Conservation (phyloP, 192 early-diverging fungal genomes). For the Paraglomus brasilianum region DNA sequence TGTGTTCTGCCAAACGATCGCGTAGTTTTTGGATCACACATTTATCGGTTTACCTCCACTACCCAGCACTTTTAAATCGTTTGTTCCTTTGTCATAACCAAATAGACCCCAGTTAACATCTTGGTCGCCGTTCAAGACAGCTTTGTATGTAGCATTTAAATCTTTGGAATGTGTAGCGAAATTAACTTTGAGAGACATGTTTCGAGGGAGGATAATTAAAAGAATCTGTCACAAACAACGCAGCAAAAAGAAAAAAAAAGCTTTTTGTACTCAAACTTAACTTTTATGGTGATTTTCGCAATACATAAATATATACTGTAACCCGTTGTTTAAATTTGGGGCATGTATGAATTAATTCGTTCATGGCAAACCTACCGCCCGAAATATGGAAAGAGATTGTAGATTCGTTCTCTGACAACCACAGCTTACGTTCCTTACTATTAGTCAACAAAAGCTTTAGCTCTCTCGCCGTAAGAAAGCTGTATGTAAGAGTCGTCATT, state of each 20-base stretch:
- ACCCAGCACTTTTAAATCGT: conserved; percentile 62
- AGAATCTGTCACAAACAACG: too few relatives aligned
- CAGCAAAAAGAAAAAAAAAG: too few relatives aligned
- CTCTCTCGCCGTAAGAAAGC: conserved; percentile 4
- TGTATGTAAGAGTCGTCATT: conserved; percentile 3
- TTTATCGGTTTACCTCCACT: conserved; percentile 49
- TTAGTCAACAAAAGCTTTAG: conserved; percentile 22
- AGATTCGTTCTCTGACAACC: conserved; percentile 14
- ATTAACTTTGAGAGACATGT: conserved; percentile 62
- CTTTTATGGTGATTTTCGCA: too few relatives aligned
- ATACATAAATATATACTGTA: too few relatives aligned
- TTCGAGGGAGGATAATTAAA: too few relatives aligned
- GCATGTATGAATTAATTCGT: too few relatives aligned
- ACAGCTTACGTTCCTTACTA: conserved; percentile 17
- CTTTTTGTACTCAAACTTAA: too few relatives aligned
- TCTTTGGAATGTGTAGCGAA: conserved; percentile 65
- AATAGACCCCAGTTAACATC: conserved; percentile 73
- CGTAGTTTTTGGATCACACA: neutral
- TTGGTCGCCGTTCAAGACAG: conserved; percentile 55
- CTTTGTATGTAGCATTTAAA: conserved; percentile 62
- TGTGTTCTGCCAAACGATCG: neutral
- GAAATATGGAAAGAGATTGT: conserved; percentile 23
- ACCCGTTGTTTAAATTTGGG: too few relatives aligned
- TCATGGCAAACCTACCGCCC: neutral
- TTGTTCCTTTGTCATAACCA: conserved; percentile 72